These are phyloP conservation scores for Globisporangium acanthophoron DNA, from an alignment of 352 stramenopile genomes.

Conservation along the genomic window DNA sequence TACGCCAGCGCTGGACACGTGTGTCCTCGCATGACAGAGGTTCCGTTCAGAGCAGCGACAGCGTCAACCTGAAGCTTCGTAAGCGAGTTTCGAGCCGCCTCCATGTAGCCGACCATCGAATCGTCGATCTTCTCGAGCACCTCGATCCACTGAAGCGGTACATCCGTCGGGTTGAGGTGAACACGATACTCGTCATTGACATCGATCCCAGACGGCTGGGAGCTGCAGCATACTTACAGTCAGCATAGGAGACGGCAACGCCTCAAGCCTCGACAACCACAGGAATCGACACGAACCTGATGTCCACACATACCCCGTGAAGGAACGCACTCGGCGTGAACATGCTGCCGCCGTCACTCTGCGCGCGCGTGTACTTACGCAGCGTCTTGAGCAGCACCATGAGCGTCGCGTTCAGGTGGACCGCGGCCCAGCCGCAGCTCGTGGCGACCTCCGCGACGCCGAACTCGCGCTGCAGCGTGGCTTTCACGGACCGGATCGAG, in stretches of 20 bases:
- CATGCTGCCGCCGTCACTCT: conserved; percentile 18
- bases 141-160: conserved; percentile 63
- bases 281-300: conserved; percentile 20
- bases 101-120: conserved; percentile 45
- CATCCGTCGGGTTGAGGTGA: conserved; percentile 47
- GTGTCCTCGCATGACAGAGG: conserved; percentile 28
- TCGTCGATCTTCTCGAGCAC: conserved; percentile 46
- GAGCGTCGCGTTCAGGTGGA: conserved; percentile 53
- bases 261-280: neutral
- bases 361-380: conserved; percentile 34
- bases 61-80: conserved; percentile 26
- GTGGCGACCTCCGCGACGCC: conserved; percentile 34
- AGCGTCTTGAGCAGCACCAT: conserved; percentile 59
- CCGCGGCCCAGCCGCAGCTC: conserved; percentile 52
- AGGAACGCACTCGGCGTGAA: conserved; percentile 34
- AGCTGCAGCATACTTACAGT: conserved; percentile 7
- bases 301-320: conserved; percentile 28
- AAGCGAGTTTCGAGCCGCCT: conserved; percentile 26
- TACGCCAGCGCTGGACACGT: conserved; percentile 52
- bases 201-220: conserved; percentile 48
- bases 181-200: conserved; percentile 53
- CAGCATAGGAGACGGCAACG: neutral
- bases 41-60: conserved; percentile 25
- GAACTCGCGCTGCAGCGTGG: conserved; percentile 47
- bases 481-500: conserved; percentile 49